These are phyloP conservation scores for Nitzschia sp. DNA, from an alignment of 108 stramenopile species.

Conservation along the genomic window DNA sequence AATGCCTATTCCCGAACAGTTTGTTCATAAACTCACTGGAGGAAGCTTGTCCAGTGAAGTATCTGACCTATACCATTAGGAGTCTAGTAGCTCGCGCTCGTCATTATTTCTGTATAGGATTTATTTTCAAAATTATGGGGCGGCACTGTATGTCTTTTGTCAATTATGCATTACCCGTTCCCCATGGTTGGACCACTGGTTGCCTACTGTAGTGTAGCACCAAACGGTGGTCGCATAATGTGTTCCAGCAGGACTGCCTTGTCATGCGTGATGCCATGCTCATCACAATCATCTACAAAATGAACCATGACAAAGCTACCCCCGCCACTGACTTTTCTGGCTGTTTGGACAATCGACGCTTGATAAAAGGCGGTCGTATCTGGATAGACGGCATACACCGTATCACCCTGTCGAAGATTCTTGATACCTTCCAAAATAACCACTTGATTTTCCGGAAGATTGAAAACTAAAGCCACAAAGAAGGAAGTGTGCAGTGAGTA, in stretches of 20 bases:
- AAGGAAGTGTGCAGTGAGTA: not conserved
- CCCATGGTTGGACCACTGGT: not conserved
- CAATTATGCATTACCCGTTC: not conserved
- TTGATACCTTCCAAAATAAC: conserved; percentile 47
- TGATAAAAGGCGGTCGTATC: conserved; percentile 87
- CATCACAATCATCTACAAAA: conserved; percentile 82
- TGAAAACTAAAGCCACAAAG: conserved; percentile 42
- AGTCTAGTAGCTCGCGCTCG: not conserved
- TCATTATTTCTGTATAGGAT: not conserved
- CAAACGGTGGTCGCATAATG: conserved; percentile 69
- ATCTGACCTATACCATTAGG: conserved; percentile 88
- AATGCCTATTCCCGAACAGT: conserved; percentile 97
- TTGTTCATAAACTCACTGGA: conserved; percentile 74
- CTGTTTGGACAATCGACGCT: conserved; percentile 61
- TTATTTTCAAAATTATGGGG: not conserved
- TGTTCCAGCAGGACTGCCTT: conserved; percentile 72
- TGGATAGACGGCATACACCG: conserved; percentile 80
- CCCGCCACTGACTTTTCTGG: conserved; percentile 42
- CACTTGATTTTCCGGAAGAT: conserved; percentile 66
- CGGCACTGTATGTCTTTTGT: not conserved
- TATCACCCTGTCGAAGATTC: conserved; percentile 51
- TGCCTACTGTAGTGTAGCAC: conserved; percentile 2
- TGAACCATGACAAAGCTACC: conserved; percentile 70
- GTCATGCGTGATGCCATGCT: conserved; percentile 73
- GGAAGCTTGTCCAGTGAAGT: conserved; percentile 73